Evolutionary conservation across 352 stramenopile genomes (phyloP), one percentile per base, ranked within the genome.

Genomic region (Globisporangium heterothallicum): DNA sequence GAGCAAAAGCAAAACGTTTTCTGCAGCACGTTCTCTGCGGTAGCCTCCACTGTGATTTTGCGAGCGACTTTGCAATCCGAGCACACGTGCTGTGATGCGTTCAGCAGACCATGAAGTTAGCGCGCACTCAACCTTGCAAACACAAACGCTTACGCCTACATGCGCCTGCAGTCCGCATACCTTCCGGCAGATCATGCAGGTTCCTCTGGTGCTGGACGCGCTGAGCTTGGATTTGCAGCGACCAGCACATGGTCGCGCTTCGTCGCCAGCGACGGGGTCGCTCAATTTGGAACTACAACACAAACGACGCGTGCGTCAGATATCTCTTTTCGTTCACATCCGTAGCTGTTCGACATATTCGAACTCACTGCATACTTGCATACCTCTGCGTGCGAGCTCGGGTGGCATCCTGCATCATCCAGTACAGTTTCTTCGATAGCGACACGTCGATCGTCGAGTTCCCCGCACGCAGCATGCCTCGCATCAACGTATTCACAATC

Each of bases 381-480:
- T 36, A 59, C 53, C 53, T 48, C 43, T 53, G 42, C n/a, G 40
- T 40, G 4, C 59, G 7, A 50, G 70, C 65, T 47, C 54, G 43
- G 59, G 63, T 25, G 44, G 65, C 64, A 30, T 78, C 62, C 41
- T 66, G 64, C 53, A 72, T 48, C 68, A 78, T 78, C 68, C 64
- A 78, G 10, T 64, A 56, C 26, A 77, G 64, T 24, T 77, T 77
- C 56, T 77, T 77, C 10, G 62, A 66, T 19, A 74, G 65, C 2
- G 62, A 45, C 12, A 59, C 63, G 30, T 77, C 68, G 24, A 68
- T 74, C 4, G 62, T 77, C 45, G 66, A 42, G 42, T 63, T 46
- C 6, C 58, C 68, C 2, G 53, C 35, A 18, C 65, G 42, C 9
- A 72, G 22, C 6, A 66, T 66, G 22, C 58, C 51, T 7, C 63